Base-by-base conservation (phyloP, 1,284 basidiomycete genomes). In the Paramarasmius palmivorus region DNA sequence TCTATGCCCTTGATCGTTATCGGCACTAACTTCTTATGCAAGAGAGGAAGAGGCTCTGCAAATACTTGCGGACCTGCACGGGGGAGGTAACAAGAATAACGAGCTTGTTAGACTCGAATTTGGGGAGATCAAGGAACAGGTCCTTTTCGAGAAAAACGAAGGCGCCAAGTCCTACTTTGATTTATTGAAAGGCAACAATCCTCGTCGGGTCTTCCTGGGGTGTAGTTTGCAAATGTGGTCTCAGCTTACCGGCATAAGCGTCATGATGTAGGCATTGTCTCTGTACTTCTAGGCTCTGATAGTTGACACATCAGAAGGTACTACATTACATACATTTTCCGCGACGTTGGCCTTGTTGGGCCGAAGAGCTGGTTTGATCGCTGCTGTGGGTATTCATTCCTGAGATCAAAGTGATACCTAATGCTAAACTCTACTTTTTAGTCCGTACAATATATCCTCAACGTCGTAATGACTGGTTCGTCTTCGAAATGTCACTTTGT, bases 11-110 rank as follows among this genome's bases (percentile, higher is more conserved):
- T 12, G 12, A 6, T 32, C 12, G 29, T 32, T 6, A 32, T 32
- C 29, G 29, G 12, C 12, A 12, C 29, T 32, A 6, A 32, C 29
- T 6, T 32, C 29, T 12, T 12, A 32, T 12, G n/a, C n/a, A n/a
- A 32, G 29, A 32, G 81, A 88, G 41, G 78, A 77, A 0, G 90
- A 92, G 59, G 92, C 91, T 0, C 76, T 92, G 32, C 72, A 86
- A 58, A 84, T 93, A 59, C 77, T 94, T 34, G 87, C 90, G 22
- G 85, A 92, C 62, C 79, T 92, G 22, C 92, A 93, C 64, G 92
- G 90, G 45, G 72, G 76, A 37, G 92, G 92, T 22, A 75, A 93
- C 65, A 70, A 67, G 36, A 69, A 75, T 25, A 74, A 86, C 60
- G 79, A 83, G 38, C 77, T 93, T 17, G 92, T 93, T 25, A 73